Conservation (phyloP, 1,139 yeast genomes). For the Geotrichum cucujoidarum region DNA sequence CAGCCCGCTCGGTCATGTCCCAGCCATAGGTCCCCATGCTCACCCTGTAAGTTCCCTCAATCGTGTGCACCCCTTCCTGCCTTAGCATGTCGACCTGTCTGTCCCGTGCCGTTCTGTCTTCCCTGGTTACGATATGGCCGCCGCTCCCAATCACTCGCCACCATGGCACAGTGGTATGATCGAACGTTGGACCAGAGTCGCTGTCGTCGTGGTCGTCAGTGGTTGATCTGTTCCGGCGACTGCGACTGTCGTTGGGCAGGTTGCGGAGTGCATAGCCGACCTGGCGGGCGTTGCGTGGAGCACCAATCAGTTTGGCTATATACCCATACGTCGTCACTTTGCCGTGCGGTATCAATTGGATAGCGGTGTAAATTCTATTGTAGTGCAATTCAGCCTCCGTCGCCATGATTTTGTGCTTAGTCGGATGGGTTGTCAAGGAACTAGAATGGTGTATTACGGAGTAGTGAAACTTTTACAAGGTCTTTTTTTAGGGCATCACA, state of each 20-base stretch:
- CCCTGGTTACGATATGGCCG: constrained; percentile 59
- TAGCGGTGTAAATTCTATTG: constrained; percentile 54
- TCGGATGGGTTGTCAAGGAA: neutral
- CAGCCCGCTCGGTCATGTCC: constrained; percentile 46
- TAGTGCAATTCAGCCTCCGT: constrained; percentile 53
- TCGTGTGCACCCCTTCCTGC: constrained; percentile 44
- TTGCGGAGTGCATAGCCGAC: constrained; percentile 68
- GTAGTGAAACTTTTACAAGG: neutral
- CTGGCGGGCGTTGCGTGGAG: constrained; percentile 65
- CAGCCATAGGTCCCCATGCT: constrained; percentile 53
- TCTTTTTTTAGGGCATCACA: neutral
- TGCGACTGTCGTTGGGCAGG: no score
- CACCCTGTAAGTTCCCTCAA: constrained; percentile 40
- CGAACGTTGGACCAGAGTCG: constrained; percentile 30
- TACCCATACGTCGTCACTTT: constrained; percentile 61
- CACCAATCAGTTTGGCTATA: constrained; percentile 57
- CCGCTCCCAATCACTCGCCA: constrained; percentile 66
- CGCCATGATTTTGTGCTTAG: no score
- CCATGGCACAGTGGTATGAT: constrained; percentile 58
- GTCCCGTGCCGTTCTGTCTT: constrained; percentile 40
- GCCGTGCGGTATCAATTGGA: constrained; percentile 57
- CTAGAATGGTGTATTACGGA: no score
- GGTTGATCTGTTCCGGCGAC: constrained; percentile 22
- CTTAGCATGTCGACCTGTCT: constrained; percentile 47
- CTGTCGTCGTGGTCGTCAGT: constrained; percentile 5